Conservation (phyloP, 2,329 filamentous ascomycete genomes). For the Exophiala spinifera region DNA sequence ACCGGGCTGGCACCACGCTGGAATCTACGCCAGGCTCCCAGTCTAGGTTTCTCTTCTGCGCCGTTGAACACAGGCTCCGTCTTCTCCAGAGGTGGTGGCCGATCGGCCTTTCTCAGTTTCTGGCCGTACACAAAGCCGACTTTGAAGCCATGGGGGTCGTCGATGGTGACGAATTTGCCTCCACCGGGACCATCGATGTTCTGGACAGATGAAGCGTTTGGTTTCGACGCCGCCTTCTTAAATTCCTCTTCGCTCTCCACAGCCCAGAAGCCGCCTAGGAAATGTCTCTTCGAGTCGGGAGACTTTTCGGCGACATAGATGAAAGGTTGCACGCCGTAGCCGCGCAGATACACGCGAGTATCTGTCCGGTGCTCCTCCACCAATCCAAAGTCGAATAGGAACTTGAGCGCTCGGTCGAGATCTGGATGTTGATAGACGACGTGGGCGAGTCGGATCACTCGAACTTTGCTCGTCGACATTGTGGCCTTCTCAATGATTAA, state of each 20-base stretch:
- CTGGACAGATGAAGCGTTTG: slow-evolving; percentile 11
- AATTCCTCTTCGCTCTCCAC: slow-evolving; percentile 19
- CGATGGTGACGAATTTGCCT: slow-evolving; percentile 25
- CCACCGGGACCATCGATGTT: slow-evolving; percentile 24
- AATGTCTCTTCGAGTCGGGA: slow-evolving; percentile 18
- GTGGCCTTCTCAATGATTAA: neutral
- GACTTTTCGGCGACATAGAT: slow-evolving; percentile 46
- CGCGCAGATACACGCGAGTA: slow-evolving; percentile 56
- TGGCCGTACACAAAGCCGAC: slow-evolving; percentile 27
- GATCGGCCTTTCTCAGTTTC: slow-evolving; percentile 10
- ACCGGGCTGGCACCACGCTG: slow-evolving; percentile 47
- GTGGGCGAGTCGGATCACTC: slow-evolving; percentile 32
- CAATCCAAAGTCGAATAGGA: slow-evolving; percentile 37
- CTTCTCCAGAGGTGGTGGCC: slow-evolving; percentile 5
- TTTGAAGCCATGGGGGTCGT: slow-evolving; percentile 25
- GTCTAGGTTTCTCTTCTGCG: slow-evolving; percentile 36
- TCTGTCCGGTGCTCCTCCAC: slow-evolving; percentile 33
- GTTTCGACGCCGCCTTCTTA: slow-evolving; percentile 13
- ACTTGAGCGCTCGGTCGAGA: slow-evolving; percentile 29
- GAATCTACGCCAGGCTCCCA: slow-evolving; percentile 39
- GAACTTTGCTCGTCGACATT: slow-evolving; percentile 23
- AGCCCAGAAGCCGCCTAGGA: slow-evolving; percentile 18
- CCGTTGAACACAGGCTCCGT: slow-evolving; percentile 33
- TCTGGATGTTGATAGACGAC: slow-evolving; percentile 35
- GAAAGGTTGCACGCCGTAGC: slow-evolving; percentile 61